Evolutionary conservation across 805 yeast species (phyloP).

Genomic region (Debaryomyces tyrocola): DNA sequence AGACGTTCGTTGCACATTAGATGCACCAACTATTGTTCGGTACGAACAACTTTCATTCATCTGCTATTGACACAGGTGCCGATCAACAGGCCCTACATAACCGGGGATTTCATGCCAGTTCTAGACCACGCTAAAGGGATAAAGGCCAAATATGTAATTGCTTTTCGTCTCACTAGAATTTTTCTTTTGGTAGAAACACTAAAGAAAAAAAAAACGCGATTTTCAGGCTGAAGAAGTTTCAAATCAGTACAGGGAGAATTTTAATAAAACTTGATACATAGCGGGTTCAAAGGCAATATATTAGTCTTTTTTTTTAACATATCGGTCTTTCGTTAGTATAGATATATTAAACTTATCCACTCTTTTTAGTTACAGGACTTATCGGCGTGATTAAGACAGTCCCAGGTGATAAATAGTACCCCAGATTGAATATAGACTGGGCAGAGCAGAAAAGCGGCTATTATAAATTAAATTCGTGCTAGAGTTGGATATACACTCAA

Average conservation of each 20-base stretch:
- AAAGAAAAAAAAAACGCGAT: not conserved
- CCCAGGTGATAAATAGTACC: too few species aligned
- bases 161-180: not conserved
- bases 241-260: not conserved
- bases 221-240: not conserved
- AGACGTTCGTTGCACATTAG: too few species aligned
- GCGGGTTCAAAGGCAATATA: not conserved
- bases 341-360: not conserved
- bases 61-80: too few species aligned
- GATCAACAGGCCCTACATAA: too few species aligned
- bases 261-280: not conserved
- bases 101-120: not conserved
- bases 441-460: too few species aligned
- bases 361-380: not conserved
- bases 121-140: not conserved
- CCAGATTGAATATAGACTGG: too few species aligned
- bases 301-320: not conserved
- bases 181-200: not conserved
- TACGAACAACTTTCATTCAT: too few species aligned
- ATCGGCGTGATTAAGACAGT: too few species aligned
- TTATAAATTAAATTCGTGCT: too few species aligned
- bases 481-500: too few species aligned
- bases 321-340: not conserved
- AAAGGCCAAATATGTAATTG: not conserved
- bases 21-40: too few species aligned